Evolutionary conservation across 352 stramenopile species (phyloP).

Genomic region (Phytophthora niederhauseri): DNA sequence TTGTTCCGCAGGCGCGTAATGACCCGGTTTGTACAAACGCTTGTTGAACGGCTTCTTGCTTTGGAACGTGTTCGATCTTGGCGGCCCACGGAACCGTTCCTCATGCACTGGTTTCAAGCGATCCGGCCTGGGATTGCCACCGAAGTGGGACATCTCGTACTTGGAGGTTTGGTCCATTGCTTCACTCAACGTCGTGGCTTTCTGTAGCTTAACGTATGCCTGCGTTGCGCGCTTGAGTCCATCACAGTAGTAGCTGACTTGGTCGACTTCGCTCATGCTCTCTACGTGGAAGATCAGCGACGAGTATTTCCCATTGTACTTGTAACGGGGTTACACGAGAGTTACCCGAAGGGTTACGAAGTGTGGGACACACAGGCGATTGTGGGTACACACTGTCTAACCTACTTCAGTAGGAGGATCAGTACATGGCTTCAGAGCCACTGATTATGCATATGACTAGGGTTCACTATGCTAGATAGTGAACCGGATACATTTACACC

Average conservation of each 20-base stretch:
- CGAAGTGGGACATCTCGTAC: conserved; percentile 22
- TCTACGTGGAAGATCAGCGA: background rate
- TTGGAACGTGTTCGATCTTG: background rate
- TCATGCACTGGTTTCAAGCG: conserved; percentile 11
- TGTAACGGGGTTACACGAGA: too few species aligned
- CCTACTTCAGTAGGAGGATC: too few species aligned
- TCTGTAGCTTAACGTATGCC: conserved; percentile 11
- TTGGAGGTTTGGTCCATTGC: conserved; percentile 16
- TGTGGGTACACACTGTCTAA: too few species aligned
- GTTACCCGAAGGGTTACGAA: too few species aligned
- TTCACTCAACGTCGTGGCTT: background rate
- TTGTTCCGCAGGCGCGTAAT: conserved; percentile 6
- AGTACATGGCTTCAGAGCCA: too few species aligned
- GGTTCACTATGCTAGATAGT: too few species aligned
- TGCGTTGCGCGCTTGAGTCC: conserved; percentile 13
- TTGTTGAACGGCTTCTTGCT: conserved; percentile 20
- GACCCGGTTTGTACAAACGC: conserved; percentile 12
- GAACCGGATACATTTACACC: too few species aligned
- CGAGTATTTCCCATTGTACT: background rate
- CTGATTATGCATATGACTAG: too few species aligned
- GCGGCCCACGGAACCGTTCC: background rate
- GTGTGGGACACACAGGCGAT: too few species aligned
- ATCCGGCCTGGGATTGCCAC: background rate
- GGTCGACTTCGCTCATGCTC: background rate
- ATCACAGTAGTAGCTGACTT: conserved; percentile 16